Evolutionary conservation across 1,139 yeast species (phyloP), one percentile per base, ranked within the genome.

Genomic region (Insectozyma bohioensis): DNA sequence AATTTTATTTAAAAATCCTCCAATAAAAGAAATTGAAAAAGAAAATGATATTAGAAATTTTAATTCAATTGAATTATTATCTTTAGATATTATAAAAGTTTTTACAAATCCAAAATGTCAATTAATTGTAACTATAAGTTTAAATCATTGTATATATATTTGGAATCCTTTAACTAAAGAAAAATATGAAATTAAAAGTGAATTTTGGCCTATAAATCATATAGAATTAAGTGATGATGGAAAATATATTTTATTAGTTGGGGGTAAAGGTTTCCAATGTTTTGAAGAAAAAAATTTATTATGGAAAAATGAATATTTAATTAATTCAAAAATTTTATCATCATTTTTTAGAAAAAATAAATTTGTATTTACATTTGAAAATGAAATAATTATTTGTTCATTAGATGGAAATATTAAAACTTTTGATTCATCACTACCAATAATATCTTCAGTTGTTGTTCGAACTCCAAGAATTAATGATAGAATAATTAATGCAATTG

Each of bases 381-480:
- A 65, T 11, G 86, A 58, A 11, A 51, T 79, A 35, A 41, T 73
- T 12, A 62, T 71, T 2, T 56, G 76, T 16, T 63, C 76, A 8
- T 51, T 54, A 14, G 70, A 67, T 44, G 83, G 83, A 2, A 43
- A 57, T 0, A 28, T 66, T 6, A 62, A 53, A 20, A 51, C 46
- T 6, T 46, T 44, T 6, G 36, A 40, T 4, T 26, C 25, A 17
- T 20, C 12, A 5, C 19, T 28, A 16, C 31, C 14, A n/a, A 20
- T 20, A 3, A 18, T 34, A 12, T 17, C 34, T 3, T 2, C 79
- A 2, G 80, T 82, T 29, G 72, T 70, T 37, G 55, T 85, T 7
- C 53, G 70, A 5, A 81, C 95, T 0, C 90, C 95, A 3, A 69
- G 94, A 51, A 79, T 85, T 19, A 80, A 78, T 46, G 94, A 85